Percentiles rank a stretch among this genome's conserved stretches.
These are phyloP conservation scores for Fusarium vanettenii DNA, from an alignment of 2,329 filamentous ascomycete genomes.

Conservation along the genomic window DNA sequence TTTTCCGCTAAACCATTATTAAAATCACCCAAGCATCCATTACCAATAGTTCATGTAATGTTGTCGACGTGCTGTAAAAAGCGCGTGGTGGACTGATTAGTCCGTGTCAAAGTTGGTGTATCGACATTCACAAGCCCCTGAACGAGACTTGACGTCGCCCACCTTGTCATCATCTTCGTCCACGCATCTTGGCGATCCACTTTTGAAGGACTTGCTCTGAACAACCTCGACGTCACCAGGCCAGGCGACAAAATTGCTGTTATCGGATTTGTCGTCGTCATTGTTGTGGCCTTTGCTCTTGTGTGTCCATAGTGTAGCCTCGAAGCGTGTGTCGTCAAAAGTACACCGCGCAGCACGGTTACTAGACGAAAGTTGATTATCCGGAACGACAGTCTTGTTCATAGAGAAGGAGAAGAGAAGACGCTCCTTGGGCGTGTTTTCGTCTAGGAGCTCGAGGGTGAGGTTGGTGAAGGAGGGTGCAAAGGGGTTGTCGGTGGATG, in stretches of 20 bases:
- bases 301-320: constrained; percentile 70
- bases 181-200: constrained; percentile 65
- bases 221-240: constrained; percentile 68
- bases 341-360: constrained; percentile 65
- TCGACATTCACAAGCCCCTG: constrained; percentile 52
- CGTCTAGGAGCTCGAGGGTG: constrained; percentile 61
- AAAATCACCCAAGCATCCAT: background rate
- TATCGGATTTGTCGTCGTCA: constrained; percentile 16
- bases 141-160: constrained; percentile 51
- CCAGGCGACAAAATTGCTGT: constrained; percentile 58
- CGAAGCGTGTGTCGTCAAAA: constrained; percentile 66
- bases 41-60: background rate
- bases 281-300: constrained; percentile 41
- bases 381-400: constrained; percentile 64
- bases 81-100: background rate
- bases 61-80: background rate
- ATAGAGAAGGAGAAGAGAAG: constrained; percentile 67
- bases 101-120: constrained; percentile 51
- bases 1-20: background rate
- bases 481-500: constrained; percentile 67
- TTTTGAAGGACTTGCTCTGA: constrained; percentile 56
- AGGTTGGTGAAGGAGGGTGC: constrained; percentile 66
- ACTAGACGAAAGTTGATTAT: constrained; percentile 53
- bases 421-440: constrained; percentile 61
- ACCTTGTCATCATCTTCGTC: constrained; percentile 52